Evolutionary conservation across 768 basidiomycete species (phyloP).

Genomic region (Pisolithus marmoratus): DNA sequence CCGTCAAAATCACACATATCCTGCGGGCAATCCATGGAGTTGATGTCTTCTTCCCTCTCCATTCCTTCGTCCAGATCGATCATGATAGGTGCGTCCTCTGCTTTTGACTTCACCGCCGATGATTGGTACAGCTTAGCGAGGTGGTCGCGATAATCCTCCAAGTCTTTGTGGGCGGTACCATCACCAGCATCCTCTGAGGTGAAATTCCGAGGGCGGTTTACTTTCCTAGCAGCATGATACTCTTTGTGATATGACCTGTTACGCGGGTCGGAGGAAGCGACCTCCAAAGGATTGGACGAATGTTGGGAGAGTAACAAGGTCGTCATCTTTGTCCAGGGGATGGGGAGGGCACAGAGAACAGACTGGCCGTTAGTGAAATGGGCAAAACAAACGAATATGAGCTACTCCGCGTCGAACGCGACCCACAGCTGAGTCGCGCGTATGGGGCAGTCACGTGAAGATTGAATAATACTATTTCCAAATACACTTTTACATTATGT

Average conservation of each 20-base stretch:
- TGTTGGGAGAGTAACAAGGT: constrained; percentile 53
- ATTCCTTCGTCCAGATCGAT: constrained; percentile 48
- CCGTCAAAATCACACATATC: constrained; percentile 32
- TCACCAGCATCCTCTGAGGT: constrained; percentile 51
- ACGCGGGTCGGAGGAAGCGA: constrained; percentile 52
- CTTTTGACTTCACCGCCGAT: constrained; percentile 15
- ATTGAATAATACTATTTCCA: background rate
- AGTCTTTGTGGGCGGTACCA: constrained; percentile 33
- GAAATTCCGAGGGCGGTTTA: constrained; percentile 21
- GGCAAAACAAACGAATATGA: constrained; percentile 1
- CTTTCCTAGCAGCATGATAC: constrained; percentile 32
- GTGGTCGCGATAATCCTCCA: constrained; percentile 47
- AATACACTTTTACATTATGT: no score
- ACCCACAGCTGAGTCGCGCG: no score
- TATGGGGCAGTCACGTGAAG: constrained; percentile 16
- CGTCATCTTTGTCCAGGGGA: constrained; percentile 24
- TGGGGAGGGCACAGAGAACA: background rate
- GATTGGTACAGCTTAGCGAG: constrained; percentile 37
- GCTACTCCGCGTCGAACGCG: no score
- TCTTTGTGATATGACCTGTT: constrained; percentile 41
- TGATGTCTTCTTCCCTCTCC: constrained; percentile 35
- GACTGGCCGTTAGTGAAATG: background rate
- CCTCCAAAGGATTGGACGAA: constrained; percentile 71
- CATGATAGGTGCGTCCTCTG: constrained; percentile 23
- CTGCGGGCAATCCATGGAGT: constrained; percentile 33